These are phyloP conservation scores for Pisolithus sp. DNA, from an alignment of 768 basidiomycete genomes.

Conservation along the genomic window DNA sequence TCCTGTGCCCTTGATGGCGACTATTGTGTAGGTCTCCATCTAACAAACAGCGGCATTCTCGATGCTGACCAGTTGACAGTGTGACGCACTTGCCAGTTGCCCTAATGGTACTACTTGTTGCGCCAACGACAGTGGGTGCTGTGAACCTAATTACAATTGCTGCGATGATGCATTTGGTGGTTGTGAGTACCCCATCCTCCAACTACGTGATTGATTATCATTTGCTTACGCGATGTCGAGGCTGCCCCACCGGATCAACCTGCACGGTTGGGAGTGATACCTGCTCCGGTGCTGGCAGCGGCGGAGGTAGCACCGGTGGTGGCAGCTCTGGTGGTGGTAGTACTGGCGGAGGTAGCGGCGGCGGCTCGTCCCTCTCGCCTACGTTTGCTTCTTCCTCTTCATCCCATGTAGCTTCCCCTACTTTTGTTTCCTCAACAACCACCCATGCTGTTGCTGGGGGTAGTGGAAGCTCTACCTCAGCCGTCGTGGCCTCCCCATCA, in stretches of 20 bases:
- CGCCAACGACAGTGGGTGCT: neutral
- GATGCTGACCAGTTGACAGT: conserved; percentile 5
- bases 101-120: conserved; percentile 11
- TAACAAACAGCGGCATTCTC: neutral
- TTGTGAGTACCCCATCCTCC: conserved; percentile 11
- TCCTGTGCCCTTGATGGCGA: conserved; percentile 13
- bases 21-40: conserved; percentile 13
- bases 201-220: too few relatives aligned
- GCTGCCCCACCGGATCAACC: conserved; percentile 11
- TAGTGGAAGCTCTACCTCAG: neutral
- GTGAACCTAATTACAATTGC: conserved; percentile 6
- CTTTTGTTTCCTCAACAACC: too few relatives aligned
- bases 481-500: neutral
- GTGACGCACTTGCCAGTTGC: conserved; percentile 3
- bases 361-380: neutral
- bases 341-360: too few relatives aligned
- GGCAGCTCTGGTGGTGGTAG: conserved; percentile 3
- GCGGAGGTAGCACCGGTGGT: conserved; percentile 2
- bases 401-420: neutral
- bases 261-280: conserved; percentile 6
- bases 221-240: conserved; percentile 8
- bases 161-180: conserved; percentile 17
- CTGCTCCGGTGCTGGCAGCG: conserved; percentile 4
- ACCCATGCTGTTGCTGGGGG: neutral
- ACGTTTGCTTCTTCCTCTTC: neutral